These are phyloP conservation scores for Yamadazyma scolyti DNA, from an alignment of 805 yeast genomes.

Conservation along the genomic window DNA sequence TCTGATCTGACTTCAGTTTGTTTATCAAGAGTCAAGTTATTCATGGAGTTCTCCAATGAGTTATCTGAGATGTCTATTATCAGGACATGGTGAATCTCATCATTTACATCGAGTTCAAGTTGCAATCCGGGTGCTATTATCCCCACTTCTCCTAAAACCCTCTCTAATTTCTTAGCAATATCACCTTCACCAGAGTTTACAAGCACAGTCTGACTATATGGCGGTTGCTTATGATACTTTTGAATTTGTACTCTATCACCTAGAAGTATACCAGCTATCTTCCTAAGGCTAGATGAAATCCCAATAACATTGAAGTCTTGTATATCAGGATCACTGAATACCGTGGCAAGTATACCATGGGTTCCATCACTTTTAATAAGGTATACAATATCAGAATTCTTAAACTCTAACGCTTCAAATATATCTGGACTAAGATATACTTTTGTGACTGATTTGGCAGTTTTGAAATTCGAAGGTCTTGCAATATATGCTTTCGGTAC, in stretches of 20 bases:
- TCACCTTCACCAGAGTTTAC: not conserved
- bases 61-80: slow-evolving; percentile 27
- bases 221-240: slow-evolving; percentile 49
- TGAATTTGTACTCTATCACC: slow-evolving; percentile 47
- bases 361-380: slow-evolving; percentile 42
- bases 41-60: slow-evolving; percentile 32
- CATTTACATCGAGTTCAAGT: slow-evolving; percentile 3
- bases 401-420: slow-evolving; percentile 44
- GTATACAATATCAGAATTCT: slow-evolving; percentile 43
- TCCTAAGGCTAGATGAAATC: slow-evolving; percentile 23
- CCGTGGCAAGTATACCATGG: slow-evolving; percentile 43
- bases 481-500: slow-evolving; percentile 39
- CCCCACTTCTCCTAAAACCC: slow-evolving; percentile 51
- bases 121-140: slow-evolving; percentile 56
- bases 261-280: slow-evolving; percentile 39
- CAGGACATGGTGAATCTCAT: slow-evolving; percentile 13
- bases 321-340: slow-evolving; percentile 30
- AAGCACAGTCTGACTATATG: slow-evolving; percentile 16
- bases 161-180: slow-evolving; percentile 25
- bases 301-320: slow-evolving; percentile 25
- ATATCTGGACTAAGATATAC: slow-evolving; percentile 42
- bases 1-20: slow-evolving; percentile 8
- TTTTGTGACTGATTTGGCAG: slow-evolving; percentile 28
- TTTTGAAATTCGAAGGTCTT: slow-evolving; percentile 23
- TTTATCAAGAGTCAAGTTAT: slow-evolving; percentile 29